These are phyloP conservation scores for Pseudogymnoascus pannorum DNA, from an alignment of 2,329 filamentous ascomycete genomes.

Conservation along the genomic window DNA sequence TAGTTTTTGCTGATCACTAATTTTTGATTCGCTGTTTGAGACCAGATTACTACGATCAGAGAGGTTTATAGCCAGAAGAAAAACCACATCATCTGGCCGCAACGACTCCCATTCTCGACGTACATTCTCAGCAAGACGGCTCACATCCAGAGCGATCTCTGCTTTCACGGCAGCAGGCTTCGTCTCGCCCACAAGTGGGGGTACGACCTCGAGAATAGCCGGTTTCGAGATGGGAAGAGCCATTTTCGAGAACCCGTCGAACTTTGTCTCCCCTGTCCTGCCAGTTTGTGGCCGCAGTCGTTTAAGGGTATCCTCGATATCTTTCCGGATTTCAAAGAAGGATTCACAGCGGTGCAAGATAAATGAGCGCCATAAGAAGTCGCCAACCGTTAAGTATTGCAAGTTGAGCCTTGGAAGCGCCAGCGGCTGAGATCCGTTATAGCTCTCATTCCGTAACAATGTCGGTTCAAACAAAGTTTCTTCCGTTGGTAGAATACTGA, in stretches of 20 bases:
- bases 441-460: conserved; percentile 73
- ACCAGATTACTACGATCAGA: conserved; percentile 41
- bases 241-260: conserved; percentile 86
- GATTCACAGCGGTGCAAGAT: conserved; percentile 82
- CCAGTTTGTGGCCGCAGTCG: conserved; percentile 64
- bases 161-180: conserved; percentile 79
- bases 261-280: conserved; percentile 59
- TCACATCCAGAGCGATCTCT: conserved; percentile 79
- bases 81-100: conserved; percentile 81
- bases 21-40: conserved; percentile 43
- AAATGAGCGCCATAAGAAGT: conserved; percentile 95
- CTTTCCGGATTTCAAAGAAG: conserved; percentile 88
- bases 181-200: conserved; percentile 73
- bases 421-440: conserved; percentile 79
- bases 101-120: conserved; percentile 86
- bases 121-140: conserved; percentile 66
- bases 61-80: conserved; percentile 70
- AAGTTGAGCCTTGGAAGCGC: conserved; percentile 91
- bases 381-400: conserved; percentile 88
- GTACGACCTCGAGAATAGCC: conserved; percentile 78
- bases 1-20: conserved; percentile 50
- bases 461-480: conserved; percentile 69
- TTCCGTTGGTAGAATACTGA: conserved; percentile 81
- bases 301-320: conserved; percentile 76
- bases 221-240: conserved; percentile 79